Evolutionary conservation across 257 asterid species (phyloP), one percentile per base, ranked within the genome.

Genomic region (Solanum commersonii): DNA sequence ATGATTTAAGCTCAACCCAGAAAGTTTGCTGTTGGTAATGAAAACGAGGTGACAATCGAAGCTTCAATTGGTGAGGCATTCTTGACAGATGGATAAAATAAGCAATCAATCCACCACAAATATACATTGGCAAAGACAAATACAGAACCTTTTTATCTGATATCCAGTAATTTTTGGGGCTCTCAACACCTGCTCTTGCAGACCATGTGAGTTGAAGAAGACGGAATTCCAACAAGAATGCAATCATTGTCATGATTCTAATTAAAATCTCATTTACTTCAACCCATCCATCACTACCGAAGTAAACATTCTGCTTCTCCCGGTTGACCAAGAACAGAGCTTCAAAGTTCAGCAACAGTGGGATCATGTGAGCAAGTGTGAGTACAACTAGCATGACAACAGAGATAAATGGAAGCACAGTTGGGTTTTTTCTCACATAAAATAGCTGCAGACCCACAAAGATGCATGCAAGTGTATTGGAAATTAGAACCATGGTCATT

Each of bases 211-310:
- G 88, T 86, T 96, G 99, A 87, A 96, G 95, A 70, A 95, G 97
- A 40, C 97, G 94, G 70, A 91, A 92, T 91, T 96, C 98, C 82
- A 96, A 90, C 87, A 96, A 92, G 94, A 96, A 96, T 85, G 95
- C 99, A 87, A 96, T 87, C 99, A 96, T 96, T 42, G 98, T 94
- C 85, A 95, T 94, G 73, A 95, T 94, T 90, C 98, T 92, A 79
- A 96, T 96, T 84, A 95, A 87, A n/a, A 96, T 96, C 91, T 95
- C 99, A 25, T 95, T 94, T 78, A 93, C 93, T 89, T 95, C 98
- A 59, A 95, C 93, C 98, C 98, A 96, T 84, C 96, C 98, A 56
- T 92, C 94, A 59, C 89, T 88, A 46, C 94, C 95, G 31, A 95
- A 92, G 91, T 92, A 93, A 38, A 93, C 90, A 84, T 93, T 92